Base-by-base conservation (phyloP, 331 rosid genomes). In the Quercus lobata region DNA sequence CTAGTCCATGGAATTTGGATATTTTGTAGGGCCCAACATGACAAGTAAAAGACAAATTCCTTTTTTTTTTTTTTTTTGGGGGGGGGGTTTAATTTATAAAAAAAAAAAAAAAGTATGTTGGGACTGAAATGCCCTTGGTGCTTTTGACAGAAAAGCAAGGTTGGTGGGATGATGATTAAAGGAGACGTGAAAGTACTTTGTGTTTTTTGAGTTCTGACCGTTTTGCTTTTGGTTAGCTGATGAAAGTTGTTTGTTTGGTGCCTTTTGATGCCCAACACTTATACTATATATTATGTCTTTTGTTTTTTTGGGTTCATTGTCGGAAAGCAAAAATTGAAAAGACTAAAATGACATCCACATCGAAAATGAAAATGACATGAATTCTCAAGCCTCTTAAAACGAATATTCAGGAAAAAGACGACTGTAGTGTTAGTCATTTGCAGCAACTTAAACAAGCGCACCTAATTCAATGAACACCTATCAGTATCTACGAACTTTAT, bases 201-300 rank as follows among this genome's bases (percentile, higher is more conserved):
- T 65, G 63, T 81, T 72, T 88, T 71, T 30, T n/a, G 34, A 69
- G 74, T 77, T 84, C 86, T 88, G 91, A 84, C 89, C 80, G 60
- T 68, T 76, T 82, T 87, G 82, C 77, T 76, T 89, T 86, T 91
- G 73, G 83, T 76, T 86, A 80, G 79, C 82, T 82, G 86, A 86
- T 91, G 87, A 82, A 77, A 74, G 89, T 69, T 35, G 44, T 77
- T 78, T 76, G 79, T 74, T 81, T 69, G 91, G 90, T 85, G 86
- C 82, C 89, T 85, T 86, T 84, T 78, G 86, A 82, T 78, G 57
- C 87, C 86, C 83, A 87, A 91, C 91, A 82, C 61, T 49, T 60
- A 77, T 15, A 27, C 12, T 27, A 27, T 62, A 32, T 15, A 25
- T 27, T 12, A 77, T 76, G 81, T 22, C 10, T 83, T 79, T 75